A percentile compares a stretch with the other conserved stretches of the same genome.
phyloP scores from a whole-genome alignment of 1,284 basidiomycete species.

The Tausonia pullulans region DNA sequence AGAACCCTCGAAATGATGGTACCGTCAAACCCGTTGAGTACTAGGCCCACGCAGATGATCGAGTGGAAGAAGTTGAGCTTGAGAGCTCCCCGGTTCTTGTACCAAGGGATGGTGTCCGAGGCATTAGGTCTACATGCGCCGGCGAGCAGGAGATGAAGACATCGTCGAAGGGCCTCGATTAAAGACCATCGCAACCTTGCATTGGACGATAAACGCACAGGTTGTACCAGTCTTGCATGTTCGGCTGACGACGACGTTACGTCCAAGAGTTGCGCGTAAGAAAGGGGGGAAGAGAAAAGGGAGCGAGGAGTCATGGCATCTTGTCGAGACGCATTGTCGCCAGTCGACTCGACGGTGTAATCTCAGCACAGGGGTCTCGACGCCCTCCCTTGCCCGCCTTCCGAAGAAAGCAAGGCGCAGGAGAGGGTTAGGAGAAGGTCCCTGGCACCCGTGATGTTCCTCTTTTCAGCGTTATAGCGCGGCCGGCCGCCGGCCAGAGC shows the following conservation, averaged over 20 bases:
- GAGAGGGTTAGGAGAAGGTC: not conserved
- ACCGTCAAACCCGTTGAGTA: conserved; percentile 34
- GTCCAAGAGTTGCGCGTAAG: not conserved
- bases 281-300: conserved; percentile 16
- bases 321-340: conserved; percentile 39
- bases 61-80: conserved; percentile 38
- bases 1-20: conserved; percentile 33
- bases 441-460: conserved; percentile 16
- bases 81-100: conserved; percentile 32
- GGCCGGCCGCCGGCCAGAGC: no score
- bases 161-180: not conserved
- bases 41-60: conserved; percentile 36
- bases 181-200: no score
- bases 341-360: conserved; percentile 39
- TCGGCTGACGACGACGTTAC: not conserved
- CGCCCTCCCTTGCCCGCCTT: not conserved
- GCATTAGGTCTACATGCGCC: conserved; percentile 6
- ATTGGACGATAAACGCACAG: no score
- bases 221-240: not conserved
- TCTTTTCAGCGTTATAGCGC: not conserved
- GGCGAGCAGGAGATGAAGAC: not conserved
- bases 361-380: conserved; percentile 32
- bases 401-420: not conserved
- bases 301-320: conserved; percentile 25
- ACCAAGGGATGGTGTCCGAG: conserved; percentile 22